Percentiles rank a stretch among this genome's conserved stretches.
phyloP scores from a whole-genome alignment of 2,329 filamentous ascomycete genomes.

The Cadophora luteo-olivacea region DNA sequence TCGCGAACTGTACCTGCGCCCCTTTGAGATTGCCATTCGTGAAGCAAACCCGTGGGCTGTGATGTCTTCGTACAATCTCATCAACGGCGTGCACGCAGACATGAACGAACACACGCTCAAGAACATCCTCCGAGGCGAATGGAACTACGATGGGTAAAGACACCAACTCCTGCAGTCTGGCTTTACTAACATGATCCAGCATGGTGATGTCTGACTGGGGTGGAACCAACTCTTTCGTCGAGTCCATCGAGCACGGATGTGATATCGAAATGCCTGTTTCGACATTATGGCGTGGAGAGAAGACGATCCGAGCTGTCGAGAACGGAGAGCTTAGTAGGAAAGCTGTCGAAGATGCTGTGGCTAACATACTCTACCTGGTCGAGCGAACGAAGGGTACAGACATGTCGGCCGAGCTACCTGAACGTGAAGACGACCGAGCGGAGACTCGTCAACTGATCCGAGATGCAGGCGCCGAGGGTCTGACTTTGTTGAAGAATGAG shows the following conservation, averaged over 20 bases:
- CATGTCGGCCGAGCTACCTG: slow-evolving; percentile 60
- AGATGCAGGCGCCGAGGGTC: slow-evolving; percentile 64
- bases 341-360: slow-evolving; percentile 63
- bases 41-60: slow-evolving; percentile 73
- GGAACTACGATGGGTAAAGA: slow-evolving; percentile 65
- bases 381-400: slow-evolving; percentile 67
- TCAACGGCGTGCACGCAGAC: slow-evolving; percentile 68
- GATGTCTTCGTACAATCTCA: slow-evolving; percentile 72
- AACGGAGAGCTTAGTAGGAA: slow-evolving; percentile 54
- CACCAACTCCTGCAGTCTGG: not conserved
- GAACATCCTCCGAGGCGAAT: slow-evolving; percentile 65
- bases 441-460: slow-evolving; percentile 67
- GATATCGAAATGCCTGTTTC: slow-evolving; percentile 66
- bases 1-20: slow-evolving; percentile 75
- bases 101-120: slow-evolving; percentile 62
- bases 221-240: slow-evolving; percentile 61
- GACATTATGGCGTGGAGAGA: slow-evolving; percentile 61
- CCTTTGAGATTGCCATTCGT: slow-evolving; percentile 75
- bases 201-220: slow-evolving; percentile 66
- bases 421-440: slow-evolving; percentile 61
- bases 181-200: slow-evolving; percentile 43
- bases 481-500: slow-evolving; percentile 71
- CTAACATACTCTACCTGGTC: slow-evolving; percentile 65
- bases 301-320: slow-evolving; percentile 59
- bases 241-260: slow-evolving; percentile 61